These are phyloP conservation scores for Poterioochromonas sp. DNA, from an alignment of 352 stramenopile species.

Conservation along the genomic window DNA sequence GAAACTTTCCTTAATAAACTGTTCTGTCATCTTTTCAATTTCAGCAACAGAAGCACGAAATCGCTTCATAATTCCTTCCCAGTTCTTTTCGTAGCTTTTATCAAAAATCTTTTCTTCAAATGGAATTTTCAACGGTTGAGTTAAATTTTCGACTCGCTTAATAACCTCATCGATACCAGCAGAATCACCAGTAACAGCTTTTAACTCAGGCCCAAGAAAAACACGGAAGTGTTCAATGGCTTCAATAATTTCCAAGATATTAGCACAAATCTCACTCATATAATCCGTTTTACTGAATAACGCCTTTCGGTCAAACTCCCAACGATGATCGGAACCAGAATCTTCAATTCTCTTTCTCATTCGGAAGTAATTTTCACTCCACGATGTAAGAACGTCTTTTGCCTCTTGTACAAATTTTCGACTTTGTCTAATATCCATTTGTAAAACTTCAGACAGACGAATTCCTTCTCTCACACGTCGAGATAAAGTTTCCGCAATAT, in stretches of 20 bases:
- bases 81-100: conserved; percentile 77
- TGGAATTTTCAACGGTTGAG: conserved; percentile 44
- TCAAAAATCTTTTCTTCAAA: conserved; percentile 86
- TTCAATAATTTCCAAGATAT: conserved; percentile 76
- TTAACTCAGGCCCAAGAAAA: conserved; percentile 87
- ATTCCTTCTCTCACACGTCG: conserved; percentile 28
- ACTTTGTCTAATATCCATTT: conserved; percentile 17
- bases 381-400: conserved; percentile 78
- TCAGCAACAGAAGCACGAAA: conserved; percentile 83
- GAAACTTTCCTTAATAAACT: conserved; percentile 89
- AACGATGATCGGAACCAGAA: conserved; percentile 81
- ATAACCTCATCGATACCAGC: conserved; percentile 87
- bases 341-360: conserved; percentile 84
- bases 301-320: conserved; percentile 86
- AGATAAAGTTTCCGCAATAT: conserved; percentile 60
- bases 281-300: conserved; percentile 89
- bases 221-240: conserved; percentile 87
- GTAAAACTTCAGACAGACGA: conserved; percentile 15
- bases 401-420: conserved; percentile 69
- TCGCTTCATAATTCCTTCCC: conserved; percentile 82
- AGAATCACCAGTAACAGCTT: conserved; percentile 82
- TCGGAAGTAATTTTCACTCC: conserved; percentile 86
- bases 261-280: conserved; percentile 86
- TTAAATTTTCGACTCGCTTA: conserved; percentile 45
- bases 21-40: conserved; percentile 85